A percentile compares a stretch with the other conserved stretches of the same genome.
phyloP scores from a whole-genome alignment of 2,329 filamentous ascomycete species.

The Neofusicoccum kwambonambiense region DNA sequence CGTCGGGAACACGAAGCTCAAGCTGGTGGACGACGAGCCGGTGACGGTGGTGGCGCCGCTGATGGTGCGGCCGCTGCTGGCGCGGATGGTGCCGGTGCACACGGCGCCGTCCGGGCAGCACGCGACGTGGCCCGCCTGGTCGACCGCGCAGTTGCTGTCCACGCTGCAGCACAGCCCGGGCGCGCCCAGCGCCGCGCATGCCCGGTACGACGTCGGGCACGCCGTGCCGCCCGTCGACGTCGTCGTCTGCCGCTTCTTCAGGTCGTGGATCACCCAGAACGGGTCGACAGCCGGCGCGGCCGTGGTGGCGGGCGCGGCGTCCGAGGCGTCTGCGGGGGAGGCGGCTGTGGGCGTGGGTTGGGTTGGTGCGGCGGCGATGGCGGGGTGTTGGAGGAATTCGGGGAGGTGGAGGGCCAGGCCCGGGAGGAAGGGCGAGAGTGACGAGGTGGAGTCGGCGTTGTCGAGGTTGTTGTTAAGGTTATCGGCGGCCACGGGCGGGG shows the following conservation, averaged over 20 bases:
- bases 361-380: background rate
- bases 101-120: conserved; percentile 59
- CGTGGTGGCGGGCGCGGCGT: background rate
- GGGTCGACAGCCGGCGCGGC: background rate
- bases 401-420: conserved; percentile 6
- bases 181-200: conserved; percentile 53
- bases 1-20: conserved; percentile 26
- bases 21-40: background rate
- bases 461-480: conserved; percentile 2
- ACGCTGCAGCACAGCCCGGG: conserved; percentile 56
- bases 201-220: conserved; percentile 54
- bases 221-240: conserved; percentile 28
- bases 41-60: background rate
- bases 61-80: background rate
- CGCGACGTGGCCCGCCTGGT: conserved; percentile 57
- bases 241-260: conserved; percentile 21
- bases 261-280: background rate
- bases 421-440: conserved; percentile 10
- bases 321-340: background rate
- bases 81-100: conserved; percentile 56
- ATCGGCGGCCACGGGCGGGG: background rate
- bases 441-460: background rate
- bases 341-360: background rate
- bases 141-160: conserved; percentile 55
- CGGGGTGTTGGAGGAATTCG: background rate